These are phyloP conservation scores for Aspergillus ochraceus DNA, from an alignment of 2,329 filamentous ascomycete genomes.

Conservation along the genomic window DNA sequence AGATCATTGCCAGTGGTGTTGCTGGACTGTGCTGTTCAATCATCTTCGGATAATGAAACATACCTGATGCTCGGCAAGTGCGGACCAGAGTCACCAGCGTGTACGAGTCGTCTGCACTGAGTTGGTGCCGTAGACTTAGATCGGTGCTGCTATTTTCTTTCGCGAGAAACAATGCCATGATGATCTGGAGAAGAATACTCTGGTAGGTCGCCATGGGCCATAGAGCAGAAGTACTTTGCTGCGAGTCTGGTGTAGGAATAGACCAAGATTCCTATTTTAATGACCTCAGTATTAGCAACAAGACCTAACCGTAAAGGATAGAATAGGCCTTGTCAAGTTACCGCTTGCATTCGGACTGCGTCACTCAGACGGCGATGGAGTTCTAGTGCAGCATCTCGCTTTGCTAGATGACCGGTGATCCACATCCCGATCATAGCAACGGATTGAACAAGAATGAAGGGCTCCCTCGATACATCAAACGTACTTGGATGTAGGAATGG, in stretches of 20 bases:
- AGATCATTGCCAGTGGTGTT: slow-evolving; percentile 21
- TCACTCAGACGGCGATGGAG: slow-evolving; percentile 20
- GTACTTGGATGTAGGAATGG: slow-evolving; percentile 25
- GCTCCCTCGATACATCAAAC: slow-evolving; percentile 22
- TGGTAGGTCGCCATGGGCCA: slow-evolving; percentile 32
- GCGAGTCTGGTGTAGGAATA: background rate
- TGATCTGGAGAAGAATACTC: slow-evolving; percentile 26
- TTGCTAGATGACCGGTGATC: slow-evolving; percentile 19
- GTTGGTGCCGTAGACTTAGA: slow-evolving; percentile 10
- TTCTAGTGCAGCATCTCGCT: slow-evolving; percentile 19
- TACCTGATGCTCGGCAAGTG: slow-evolving; percentile 22
- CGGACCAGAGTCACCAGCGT: slow-evolving; percentile 22
- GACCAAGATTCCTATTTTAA: too few species aligned
- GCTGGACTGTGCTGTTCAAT: slow-evolving; percentile 14
- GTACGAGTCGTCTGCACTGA: slow-evolving; percentile 12
- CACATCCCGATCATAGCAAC: slow-evolving; percentile 27
- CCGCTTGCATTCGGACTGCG: too few species aligned
- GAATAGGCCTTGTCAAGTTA: too few species aligned
- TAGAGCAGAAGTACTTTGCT: background rate
- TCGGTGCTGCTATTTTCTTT: slow-evolving; percentile 8
- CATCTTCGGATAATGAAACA: slow-evolving; percentile 29
- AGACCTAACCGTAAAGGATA: too few species aligned
- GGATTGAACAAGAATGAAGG: slow-evolving; percentile 27
- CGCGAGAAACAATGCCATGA: slow-evolving; percentile 21
- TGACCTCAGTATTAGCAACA: too few species aligned